phyloP scores from a whole-genome alignment of 1,139 yeast species.

The Hyphopichia buzzinii region DNA sequence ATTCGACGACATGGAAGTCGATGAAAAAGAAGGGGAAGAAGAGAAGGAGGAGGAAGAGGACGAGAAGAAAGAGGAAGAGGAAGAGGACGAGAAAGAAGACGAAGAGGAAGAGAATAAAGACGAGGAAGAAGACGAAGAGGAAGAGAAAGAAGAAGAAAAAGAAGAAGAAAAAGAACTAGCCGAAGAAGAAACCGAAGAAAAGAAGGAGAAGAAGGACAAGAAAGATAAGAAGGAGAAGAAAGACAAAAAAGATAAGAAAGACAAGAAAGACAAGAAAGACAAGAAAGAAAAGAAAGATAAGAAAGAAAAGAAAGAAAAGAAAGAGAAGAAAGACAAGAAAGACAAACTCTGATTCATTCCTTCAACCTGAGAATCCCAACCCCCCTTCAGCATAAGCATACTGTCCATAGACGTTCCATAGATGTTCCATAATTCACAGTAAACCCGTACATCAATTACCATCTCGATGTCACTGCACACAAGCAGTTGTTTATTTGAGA shows the following conservation, averaged over 20 bases:
- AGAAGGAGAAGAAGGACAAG: conserved; percentile 16
- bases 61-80: conserved; percentile 11
- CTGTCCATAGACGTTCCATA: no score
- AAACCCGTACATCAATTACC: background rate
- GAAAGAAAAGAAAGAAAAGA: conserved; percentile 11
- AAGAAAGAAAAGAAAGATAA: conserved; percentile 24
- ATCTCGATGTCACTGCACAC: background rate
- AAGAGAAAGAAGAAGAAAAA: conserved; percentile 15
- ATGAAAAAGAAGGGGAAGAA: conserved; percentile 14
- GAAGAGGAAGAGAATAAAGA: conserved; percentile 13
- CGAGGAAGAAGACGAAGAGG: conserved; percentile 18
- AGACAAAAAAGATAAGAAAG: conserved; percentile 15
- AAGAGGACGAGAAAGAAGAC: conserved; percentile 14
- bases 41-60: conserved; percentile 13
- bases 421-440: background rate
- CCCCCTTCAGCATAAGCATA: background rate
- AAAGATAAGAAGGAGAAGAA: conserved; percentile 17
- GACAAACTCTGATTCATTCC: conserved; percentile 3
- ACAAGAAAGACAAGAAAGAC: conserved; percentile 32
- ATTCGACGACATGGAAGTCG: conserved; percentile 24
- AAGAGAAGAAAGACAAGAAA: conserved; percentile 10
- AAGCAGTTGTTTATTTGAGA: background rate
- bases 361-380: background rate
- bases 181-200: conserved; percentile 13
- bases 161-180: conserved; percentile 13